These are phyloP conservation scores for Globisporangium uncinulatum DNA, from an alignment of 352 stramenopile genomes.

Conservation along the genomic window DNA sequence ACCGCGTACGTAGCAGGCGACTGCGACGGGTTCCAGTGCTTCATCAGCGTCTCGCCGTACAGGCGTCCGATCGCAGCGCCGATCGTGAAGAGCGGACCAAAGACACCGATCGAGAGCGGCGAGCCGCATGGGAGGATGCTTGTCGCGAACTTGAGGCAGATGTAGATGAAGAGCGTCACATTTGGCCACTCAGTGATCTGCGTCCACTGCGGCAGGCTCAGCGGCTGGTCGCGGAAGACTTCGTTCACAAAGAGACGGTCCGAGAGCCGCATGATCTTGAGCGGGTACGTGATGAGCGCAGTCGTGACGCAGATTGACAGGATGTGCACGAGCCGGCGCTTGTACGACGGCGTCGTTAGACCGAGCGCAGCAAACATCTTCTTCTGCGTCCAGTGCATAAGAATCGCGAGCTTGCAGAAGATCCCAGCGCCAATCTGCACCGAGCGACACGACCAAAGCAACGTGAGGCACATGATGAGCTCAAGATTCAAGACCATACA, in stretches of 20 bases:
- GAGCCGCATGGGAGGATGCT: slow-evolving; percentile 68
- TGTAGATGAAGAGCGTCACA: slow-evolving; percentile 63
- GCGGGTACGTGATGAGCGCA: slow-evolving; percentile 54
- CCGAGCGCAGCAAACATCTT: slow-evolving; percentile 49
- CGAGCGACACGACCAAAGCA: slow-evolving; percentile 5
- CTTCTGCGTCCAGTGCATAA: slow-evolving; percentile 39
- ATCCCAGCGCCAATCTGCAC: slow-evolving; percentile 52
- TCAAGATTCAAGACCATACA: not conserved
- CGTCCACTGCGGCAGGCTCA: slow-evolving; percentile 58
- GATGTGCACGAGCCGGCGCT: slow-evolving; percentile 53
- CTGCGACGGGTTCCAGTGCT: slow-evolving; percentile 71
- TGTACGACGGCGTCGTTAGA: slow-evolving; percentile 42
- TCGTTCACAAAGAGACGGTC: slow-evolving; percentile 73
- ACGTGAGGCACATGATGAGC: not conserved
- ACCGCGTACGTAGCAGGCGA: slow-evolving; percentile 84
- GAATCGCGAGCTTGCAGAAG: slow-evolving; percentile 51
- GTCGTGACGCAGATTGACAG: slow-evolving; percentile 56
- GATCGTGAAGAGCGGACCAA: slow-evolving; percentile 79
- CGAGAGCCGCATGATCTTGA: slow-evolving; percentile 67
- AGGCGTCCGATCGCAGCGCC: slow-evolving; percentile 65
- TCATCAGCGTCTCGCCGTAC: slow-evolving; percentile 75
- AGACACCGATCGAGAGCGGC: slow-evolving; percentile 72
- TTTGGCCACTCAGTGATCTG: slow-evolving; percentile 52
- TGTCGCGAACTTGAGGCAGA: slow-evolving; percentile 62
- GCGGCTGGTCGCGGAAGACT: slow-evolving; percentile 55